phyloP scores from a whole-genome alignment of 78 protist genomes.

The slime mould (Dictyostelium discoideum) region dicty_2.7 NC_007088.5:1230501-1231000 shows the following conservation, averaged over 20 bases:
- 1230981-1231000: not conserved
- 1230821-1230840: not conserved
- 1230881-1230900: not conserved
- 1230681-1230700: not conserved
- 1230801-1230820: not conserved
- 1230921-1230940: not conserved
- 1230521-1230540: not conserved
- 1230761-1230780: not conserved
- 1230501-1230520: not conserved
- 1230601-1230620: not conserved
- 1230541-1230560: not conserved
- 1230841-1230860: not conserved
- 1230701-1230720: not conserved
- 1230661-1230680: not conserved
- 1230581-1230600: not conserved
- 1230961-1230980: not conserved
- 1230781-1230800: not conserved
- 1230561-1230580: not conserved
- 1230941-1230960: not conserved
- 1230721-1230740: not conserved
- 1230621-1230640: not conserved
- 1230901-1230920: not conserved
- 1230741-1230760: not conserved
- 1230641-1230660: constrained; percentile 6
- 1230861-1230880: not conserved